Percentiles rank a stretch among this genome's conserved stretches.
These are phyloP conservation scores for Phialophora chinensis DNA, from an alignment of 2,329 filamentous ascomycete species.

Conservation along the genomic window DNA sequence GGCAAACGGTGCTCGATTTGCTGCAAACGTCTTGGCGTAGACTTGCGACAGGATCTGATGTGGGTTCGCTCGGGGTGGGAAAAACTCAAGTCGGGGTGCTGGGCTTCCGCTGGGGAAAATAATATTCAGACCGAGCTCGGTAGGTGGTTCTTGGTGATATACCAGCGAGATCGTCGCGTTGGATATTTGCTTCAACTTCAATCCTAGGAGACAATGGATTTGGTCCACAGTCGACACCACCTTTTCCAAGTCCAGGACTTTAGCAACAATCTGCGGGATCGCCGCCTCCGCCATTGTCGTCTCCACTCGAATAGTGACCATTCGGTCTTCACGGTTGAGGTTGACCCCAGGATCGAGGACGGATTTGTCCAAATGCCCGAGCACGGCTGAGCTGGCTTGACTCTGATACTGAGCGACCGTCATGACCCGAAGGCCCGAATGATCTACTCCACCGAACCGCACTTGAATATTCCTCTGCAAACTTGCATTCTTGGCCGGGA, in stretches of 20 bases:
- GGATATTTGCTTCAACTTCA: constrained; percentile 33
- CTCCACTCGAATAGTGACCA: constrained; percentile 29
- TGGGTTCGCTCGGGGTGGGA: constrained; percentile 33
- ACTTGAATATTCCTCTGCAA: constrained; percentile 25
- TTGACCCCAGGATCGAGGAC: constrained; percentile 30
- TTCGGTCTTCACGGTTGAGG: constrained; percentile 27
- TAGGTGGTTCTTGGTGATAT: constrained; percentile 28
- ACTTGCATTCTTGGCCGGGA: background rate
- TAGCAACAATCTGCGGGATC: constrained; percentile 30
- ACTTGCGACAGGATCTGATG: constrained; percentile 26
- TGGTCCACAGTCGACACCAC: constrained; percentile 34
- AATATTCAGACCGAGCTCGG: constrained; percentile 26
- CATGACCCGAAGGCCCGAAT: constrained; percentile 11
- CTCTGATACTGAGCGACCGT: constrained; percentile 27
- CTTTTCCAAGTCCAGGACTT: constrained; percentile 34
- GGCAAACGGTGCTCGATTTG: constrained; percentile 25
- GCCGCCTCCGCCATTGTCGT: constrained; percentile 27
- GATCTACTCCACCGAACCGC: constrained; percentile 32
- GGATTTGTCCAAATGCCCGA: constrained; percentile 30
- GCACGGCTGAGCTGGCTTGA: constrained; percentile 26
- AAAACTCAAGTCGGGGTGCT: constrained; percentile 30
- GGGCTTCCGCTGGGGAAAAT: constrained; percentile 17
- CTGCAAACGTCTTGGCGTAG: constrained; percentile 29
- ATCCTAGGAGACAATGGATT: constrained; percentile 28
- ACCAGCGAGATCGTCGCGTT: constrained; percentile 30